Evolutionary conservation across 108 stramenopile species (phyloP).

Genomic region (Pelagomonas calceolata): DNA sequence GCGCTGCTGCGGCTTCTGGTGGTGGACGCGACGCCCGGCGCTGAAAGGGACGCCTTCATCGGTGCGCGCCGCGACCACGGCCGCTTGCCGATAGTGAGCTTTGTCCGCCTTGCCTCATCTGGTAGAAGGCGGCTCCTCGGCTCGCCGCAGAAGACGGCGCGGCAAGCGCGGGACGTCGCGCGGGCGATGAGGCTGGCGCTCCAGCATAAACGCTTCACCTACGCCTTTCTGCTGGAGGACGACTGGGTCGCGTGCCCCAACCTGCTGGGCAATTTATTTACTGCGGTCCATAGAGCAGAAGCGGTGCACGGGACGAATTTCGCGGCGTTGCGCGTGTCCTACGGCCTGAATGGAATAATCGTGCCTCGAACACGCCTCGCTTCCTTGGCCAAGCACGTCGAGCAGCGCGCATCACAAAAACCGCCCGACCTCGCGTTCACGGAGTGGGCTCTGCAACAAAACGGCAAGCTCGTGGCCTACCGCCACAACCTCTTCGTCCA

Average conservation of each 20-base stretch:
- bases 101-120: neutral
- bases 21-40: neutral
- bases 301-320: neutral
- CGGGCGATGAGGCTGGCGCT: neutral
- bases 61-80: neutral
- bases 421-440: neutral
- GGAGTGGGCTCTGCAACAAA: neutral
- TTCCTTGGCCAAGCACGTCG: neutral
- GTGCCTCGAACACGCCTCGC: neutral
- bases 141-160: neutral
- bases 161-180: neutral
- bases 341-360: neutral
- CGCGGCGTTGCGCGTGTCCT: neutral
- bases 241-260: neutral
- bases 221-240: neutral
- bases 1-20: neutral
- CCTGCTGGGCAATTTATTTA: neutral
- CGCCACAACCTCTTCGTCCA: constrained; percentile 3
- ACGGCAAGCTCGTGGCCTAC: neutral
- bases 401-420: neutral
- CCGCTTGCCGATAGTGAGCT: neutral
- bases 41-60: neutral
- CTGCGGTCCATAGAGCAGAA: neutral
- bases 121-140: neutral
- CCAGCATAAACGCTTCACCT: neutral